Evolutionary conservation across 1,139 yeast genomes (phyloP), one percentile per base, ranked within the genome.

Genomic region (Yamadazyma pseudoaaseri): DNA sequence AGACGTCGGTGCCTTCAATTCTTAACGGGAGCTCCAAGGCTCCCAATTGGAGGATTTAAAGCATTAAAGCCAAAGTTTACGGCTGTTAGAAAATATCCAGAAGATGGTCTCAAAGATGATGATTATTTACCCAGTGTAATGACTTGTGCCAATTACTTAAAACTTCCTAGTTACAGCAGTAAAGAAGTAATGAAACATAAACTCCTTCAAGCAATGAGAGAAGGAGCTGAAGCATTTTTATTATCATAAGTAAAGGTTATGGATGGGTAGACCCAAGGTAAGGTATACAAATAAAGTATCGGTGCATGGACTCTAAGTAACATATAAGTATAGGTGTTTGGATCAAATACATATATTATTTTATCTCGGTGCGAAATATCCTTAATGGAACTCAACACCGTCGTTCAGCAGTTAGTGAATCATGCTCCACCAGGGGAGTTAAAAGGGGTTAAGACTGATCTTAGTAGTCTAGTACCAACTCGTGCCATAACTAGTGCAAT

Each of bases 101-200:
- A 90, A 40, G 79, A 71, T 37, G 79, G 76, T 1, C 54, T 75
- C 31, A 59, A 65, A 13, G 76, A 87, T n/a, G 96, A 92, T 56
- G 90, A 82, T 43, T 89, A 84, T 50, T 66, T 92, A 39, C 98
- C 98, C 2, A 87, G 96, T 61, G 98, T 92, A 3, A 92, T 92
- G 98, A 92, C 98, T 0, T 92, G 98, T 65, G 97, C 95, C 5
- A 92, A 92, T 56, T 92, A 92, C 53, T 70, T 92, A 45, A 92
- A 92, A 57, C 63, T 92, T 18, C 98, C 98, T 2, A 77, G 83
- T 42, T 92, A 92, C 53, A 73, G 87, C 2, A 65, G 76, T 18
- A 71, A 70, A 41, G 79, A 68, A 20, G 60, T 86, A 1, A 72
- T 92, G 80, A 65, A 58, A 37, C 53, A 66, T 26, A 70, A 82